Conservation (phyloP, 2,329 filamentous ascomycete genomes). For the Fusarium bulbicola region DNA sequence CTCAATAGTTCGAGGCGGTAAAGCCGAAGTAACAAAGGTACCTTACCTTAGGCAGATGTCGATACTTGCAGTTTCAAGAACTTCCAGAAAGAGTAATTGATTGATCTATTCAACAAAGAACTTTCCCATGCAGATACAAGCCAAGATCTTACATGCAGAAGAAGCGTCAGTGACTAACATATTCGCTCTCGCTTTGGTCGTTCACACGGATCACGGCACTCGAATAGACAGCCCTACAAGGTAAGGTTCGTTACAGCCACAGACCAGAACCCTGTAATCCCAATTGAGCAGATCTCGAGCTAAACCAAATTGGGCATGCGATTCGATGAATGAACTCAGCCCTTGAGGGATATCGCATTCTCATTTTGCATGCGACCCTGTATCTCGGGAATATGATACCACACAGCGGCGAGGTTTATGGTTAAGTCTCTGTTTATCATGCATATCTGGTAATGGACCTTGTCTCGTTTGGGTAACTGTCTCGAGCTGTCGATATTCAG, state of each 20-base stretch:
- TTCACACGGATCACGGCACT: conserved; percentile 17
- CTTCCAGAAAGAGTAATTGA: neutral
- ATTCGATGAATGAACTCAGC: conserved; percentile 19
- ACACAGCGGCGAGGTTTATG: neutral
- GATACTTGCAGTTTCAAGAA: neutral
- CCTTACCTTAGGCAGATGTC: neutral
- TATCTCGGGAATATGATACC: neutral
- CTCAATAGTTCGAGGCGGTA: neutral
- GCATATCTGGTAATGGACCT: neutral
- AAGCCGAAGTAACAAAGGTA: neutral
- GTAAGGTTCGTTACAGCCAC: conserved; percentile 19
- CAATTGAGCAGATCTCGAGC: conserved; percentile 3
- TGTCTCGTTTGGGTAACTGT: neutral
- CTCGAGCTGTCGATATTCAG: conserved; percentile 4
- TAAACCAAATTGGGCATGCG: conserved; percentile 18
- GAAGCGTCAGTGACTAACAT: neutral
- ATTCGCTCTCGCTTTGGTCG: neutral
- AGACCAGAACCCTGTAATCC: neutral
- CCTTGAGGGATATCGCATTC: neutral
- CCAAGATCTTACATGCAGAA: conserved; percentile 1
- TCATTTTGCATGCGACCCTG: neutral
- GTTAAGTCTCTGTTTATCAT: neutral
- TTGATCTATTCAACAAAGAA: neutral
- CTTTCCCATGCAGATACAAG: neutral
- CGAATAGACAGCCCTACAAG: conserved; percentile 29